Evolutionary conservation across 331 rosid species (phyloP), one percentile per base, ranked within the genome.

Genomic region (Spiraea crenata): DNA sequence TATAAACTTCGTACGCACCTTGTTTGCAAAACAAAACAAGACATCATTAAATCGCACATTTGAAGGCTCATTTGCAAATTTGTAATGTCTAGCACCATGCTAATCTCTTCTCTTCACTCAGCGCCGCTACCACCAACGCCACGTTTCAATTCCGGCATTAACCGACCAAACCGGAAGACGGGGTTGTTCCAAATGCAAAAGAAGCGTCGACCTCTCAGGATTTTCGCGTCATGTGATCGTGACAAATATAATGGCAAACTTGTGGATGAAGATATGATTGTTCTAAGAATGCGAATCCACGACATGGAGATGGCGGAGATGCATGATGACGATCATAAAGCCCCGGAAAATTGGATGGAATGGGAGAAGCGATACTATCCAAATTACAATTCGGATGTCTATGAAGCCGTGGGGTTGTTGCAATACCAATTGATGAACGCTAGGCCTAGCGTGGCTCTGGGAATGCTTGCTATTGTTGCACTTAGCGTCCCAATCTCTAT

Each of bases 221-320:
- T 76, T 58, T 42, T 7, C 38, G 88, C 87, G 14, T 79, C 82
- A 0, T 71, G 57, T 34, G 84, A 79, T 9, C 83, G 65, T 57
- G 76, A 66, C 17, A 70, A 57, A 2, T 73, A 85, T 25, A 69
- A 78, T 44, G 88, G 92, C 6, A 85, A 77, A 70, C 73, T 79
- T 44, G 92, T 85, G 42, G 92, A 85, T 40, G 82, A 81, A 62
- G 80, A 61, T 81, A 87, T 87, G 90, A 81, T 87, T 16, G 50
- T 81, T 70, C 92, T 87, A 1, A 67, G 92, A 57, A 74, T 66
- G 77, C 57, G 88, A 68, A 85, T 87, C 56, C 90, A 63, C 4
- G 86, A 82, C 3, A 75, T 77, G 45, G 79, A 82, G 80, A 76
- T 48, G 83, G 58, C 72, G 37, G 78, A 25, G 65, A 76, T 70